Evolutionary conservation across 148 eudicot genomes (phyloP), one percentile per base, ranked within the genome.

Genomic region (Cornus kousa): DNA sequence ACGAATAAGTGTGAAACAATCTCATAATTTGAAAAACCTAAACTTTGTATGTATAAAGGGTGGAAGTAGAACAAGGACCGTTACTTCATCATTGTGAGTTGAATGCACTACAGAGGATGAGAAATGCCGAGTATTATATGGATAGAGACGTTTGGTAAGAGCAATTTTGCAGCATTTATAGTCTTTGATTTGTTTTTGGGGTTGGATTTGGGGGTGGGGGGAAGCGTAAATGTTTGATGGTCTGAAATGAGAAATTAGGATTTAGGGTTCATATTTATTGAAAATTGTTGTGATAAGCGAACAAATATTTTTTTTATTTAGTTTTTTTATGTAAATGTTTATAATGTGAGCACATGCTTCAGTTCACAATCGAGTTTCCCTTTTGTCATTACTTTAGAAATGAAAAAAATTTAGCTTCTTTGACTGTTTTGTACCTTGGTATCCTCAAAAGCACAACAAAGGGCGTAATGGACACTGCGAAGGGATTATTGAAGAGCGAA

Each of bases 401-500:
- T 28, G 53, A 11, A 8, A 48, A 48, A 48, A 48, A 3, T 48
- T 3, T 48, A 48, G 53, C 59, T 53, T 53, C 19, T 53, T 53
- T 48, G 9, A 11, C 19, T 14, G 2, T 53, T 53, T 53, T 53
- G 59, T 12, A 11, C 59, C 17, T 12, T 16, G 1, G 59, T 2
- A 53, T 14, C 19, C 17, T 53, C 59, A 53, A 53, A 53, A 16
- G 65, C 32, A n/a, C 70, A 20, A 74, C 16, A 33, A 71, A 57
- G 12, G 40, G 60, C 4, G 59, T 13, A 23, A 19, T 31, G 24
- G 6, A 16, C 43, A 64, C 70, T 67, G 28, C 14, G 43, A 72
- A 72, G 68, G 81, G 81, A 23, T 65, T 79, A 72, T 79, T 79
- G 71, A 71, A 72, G 33, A 79, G 43, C 20, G 71, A 32, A 6